Evolutionary conservation across 116 monocot species (phyloP).

Genomic region (Papilionanthe hybrid): DNA sequence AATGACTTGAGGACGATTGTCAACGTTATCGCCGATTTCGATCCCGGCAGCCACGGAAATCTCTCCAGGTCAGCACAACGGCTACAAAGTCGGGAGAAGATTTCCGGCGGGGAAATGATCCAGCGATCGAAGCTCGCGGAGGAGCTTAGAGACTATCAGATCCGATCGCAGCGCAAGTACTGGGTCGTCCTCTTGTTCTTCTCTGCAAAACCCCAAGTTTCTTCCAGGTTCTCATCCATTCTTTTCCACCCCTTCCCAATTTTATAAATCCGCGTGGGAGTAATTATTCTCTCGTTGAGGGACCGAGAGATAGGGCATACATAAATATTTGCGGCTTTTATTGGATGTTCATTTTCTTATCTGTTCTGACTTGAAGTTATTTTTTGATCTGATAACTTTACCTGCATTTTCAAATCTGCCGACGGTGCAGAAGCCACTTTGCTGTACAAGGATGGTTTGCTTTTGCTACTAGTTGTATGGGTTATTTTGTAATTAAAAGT

Average conservation of each 20-base stretch:
- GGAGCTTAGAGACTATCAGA: slow-evolving; percentile 28
- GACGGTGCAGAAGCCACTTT: not conserved
- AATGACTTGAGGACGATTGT: not conserved
- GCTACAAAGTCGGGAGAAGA: not conserved
- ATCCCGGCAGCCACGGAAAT: not conserved
- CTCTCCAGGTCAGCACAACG: not conserved
- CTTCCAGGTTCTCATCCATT: not conserved
- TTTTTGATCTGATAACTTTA: not conserved
- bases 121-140: slow-evolving; percentile 22
- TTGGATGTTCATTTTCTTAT: not conserved
- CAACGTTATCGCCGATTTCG: not conserved
- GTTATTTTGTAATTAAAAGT: not conserved
- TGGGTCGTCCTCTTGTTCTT: slow-evolving; percentile 1
- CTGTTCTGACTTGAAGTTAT: not conserved
- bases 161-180: slow-evolving; percentile 24
- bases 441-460: not conserved
- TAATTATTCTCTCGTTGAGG: not conserved
- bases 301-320: not conserved
- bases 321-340: not conserved
- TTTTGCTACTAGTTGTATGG: not conserved
- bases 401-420: not conserved
- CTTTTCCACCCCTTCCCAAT: not conserved
- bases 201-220: slow-evolving; percentile 10
- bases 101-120: slow-evolving; percentile 14
- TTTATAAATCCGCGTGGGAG: not conserved